Evolutionary conservation across 176 grass and related monocot genomes (phyloP), one percentile per base, ranked within the genome.

Genomic region (Oryza nivara): DNA sequence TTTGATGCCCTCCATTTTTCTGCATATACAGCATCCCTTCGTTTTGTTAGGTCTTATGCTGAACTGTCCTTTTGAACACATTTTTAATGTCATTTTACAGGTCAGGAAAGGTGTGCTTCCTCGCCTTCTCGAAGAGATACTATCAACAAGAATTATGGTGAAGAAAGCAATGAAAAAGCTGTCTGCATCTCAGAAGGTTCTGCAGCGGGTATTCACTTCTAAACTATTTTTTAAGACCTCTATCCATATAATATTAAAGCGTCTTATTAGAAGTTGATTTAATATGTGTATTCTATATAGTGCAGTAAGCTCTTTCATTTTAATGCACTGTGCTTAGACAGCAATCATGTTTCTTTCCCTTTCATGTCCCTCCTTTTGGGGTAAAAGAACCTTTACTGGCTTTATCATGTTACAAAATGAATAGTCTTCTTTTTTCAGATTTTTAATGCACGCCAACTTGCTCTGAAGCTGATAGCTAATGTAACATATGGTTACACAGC

Each of bases 401-500:
- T 54, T 54, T 54, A 54, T 54, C 5, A 54, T 83, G 74, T 79
- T 80, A 64, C 11, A 20, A 64, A 26, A 75, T 72, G 40, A 47
- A 6, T 36, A 47, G 35, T 77, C n/a, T 36, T 83, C 73, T 20
- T 52, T 63, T 74, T 65, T 70, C 95, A 98, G 95, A 95, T 98
- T 88, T 91, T 86, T 87, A 98, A 98, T 88, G 95, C 95, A 88
- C 85, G 95, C 67, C 95, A 98, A 86, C 95, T 95, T 82, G 95
- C 95, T 82, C 77, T 98, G 73, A 95, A 98, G 85, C 80, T 95
- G 80, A 98, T 95, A 92, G 95, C 95, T 64, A 98, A 98, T 84
- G 95, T 98, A 43, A 95, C 92, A 28, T 98, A 98, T 78, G 95
- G 92, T 91, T 98, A 98, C 78, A 95, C 95, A 74, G 95, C 95